Evolutionary conservation across 176 grass and related monocot genomes (phyloP).

Genomic region (Urochloa ruziziensis): DNA sequence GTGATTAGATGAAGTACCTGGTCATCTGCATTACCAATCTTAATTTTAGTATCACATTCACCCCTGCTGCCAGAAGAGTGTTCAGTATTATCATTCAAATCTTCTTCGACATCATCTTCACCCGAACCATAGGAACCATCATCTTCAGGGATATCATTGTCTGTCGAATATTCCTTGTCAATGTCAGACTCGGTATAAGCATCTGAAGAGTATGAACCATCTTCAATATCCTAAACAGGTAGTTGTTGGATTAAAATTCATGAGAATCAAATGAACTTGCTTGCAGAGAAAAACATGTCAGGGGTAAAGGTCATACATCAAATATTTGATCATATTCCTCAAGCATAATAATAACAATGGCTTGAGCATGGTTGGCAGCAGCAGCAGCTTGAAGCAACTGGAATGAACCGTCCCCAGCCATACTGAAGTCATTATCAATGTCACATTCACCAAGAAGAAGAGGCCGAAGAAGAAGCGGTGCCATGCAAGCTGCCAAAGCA

Average conservation of each 20-base stretch:
- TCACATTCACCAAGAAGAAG: conserved; percentile 84
- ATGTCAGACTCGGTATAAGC: conserved; percentile 82
- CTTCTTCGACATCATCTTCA: conserved; percentile 56
- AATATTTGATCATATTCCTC: conserved; percentile 91
- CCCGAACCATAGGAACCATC: conserved; percentile 63
- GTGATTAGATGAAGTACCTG: conserved; percentile 51
- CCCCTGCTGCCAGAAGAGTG: conserved; percentile 39
- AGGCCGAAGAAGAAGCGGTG: conserved; percentile 86
- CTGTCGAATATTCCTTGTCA: conserved; percentile 72
- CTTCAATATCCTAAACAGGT: conserved; percentile 66
- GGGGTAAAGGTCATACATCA: conserved; percentile 55
- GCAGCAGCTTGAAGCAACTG: conserved; percentile 93
- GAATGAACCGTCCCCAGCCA: conserved; percentile 76
- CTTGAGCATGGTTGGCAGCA: conserved; percentile 93
- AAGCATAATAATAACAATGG: conserved; percentile 86
- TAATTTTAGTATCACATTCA: conserved; percentile 45
- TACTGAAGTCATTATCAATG: conserved; percentile 75
- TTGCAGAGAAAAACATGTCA: conserved; percentile 22
- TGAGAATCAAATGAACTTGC: conserved; percentile 30
- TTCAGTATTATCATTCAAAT: conserved; percentile 49
- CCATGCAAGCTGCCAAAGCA: conserved; percentile 96
- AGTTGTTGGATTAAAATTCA: conserved; percentile 39
- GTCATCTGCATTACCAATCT: conserved; percentile 36
- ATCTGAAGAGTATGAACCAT: conserved; percentile 71
- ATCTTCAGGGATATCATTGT: conserved; percentile 70